These are phyloP conservation scores for Cubamyces sp. DNA, from an alignment of 768 basidiomycete species.

Conservation along the genomic window DNA sequence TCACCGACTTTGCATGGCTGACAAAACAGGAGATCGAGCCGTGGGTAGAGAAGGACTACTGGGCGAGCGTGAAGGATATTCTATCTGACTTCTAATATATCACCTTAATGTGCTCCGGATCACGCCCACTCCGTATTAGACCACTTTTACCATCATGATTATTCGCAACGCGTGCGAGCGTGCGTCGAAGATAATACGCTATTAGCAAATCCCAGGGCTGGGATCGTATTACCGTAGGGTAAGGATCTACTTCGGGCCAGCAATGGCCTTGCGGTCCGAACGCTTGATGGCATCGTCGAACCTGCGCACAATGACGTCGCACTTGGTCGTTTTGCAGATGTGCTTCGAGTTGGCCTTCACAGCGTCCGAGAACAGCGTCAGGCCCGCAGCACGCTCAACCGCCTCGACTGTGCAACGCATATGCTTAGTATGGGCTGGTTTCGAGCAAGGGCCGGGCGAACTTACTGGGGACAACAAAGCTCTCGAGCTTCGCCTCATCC, in stretches of 20 bases:
- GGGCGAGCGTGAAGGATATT: constrained; percentile 79
- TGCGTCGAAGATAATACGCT: not conserved
- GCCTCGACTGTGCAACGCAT: constrained; percentile 67
- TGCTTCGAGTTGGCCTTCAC: constrained; percentile 78
- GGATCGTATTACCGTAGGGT: too few relatives aligned
- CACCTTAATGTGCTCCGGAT: constrained; percentile 20
- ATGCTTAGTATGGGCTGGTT: constrained; percentile 10
- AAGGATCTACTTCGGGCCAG: constrained; percentile 42
- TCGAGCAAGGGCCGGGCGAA: not conserved
- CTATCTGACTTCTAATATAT: constrained; percentile 61
- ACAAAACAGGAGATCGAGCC: constrained; percentile 88
- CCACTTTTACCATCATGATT: constrained; percentile 1
- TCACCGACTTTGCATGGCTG: constrained; percentile 89
- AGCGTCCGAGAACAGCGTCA: constrained; percentile 82
- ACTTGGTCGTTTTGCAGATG: constrained; percentile 88
- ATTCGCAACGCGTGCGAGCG: not conserved
- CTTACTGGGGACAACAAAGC: constrained; percentile 83
- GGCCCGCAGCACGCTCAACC: constrained; percentile 88
- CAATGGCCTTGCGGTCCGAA: constrained; percentile 55
- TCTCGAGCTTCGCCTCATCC: constrained; percentile 78
- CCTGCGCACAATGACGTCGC: constrained; percentile 82
- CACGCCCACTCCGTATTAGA: constrained; percentile 15
- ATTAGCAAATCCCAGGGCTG: not conserved
- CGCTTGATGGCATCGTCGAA: constrained; percentile 92
- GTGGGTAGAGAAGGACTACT: constrained; percentile 70